Base-by-base conservation (phyloP, 1,139 yeast genomes). In the Starmera stellimalicola region DNA sequence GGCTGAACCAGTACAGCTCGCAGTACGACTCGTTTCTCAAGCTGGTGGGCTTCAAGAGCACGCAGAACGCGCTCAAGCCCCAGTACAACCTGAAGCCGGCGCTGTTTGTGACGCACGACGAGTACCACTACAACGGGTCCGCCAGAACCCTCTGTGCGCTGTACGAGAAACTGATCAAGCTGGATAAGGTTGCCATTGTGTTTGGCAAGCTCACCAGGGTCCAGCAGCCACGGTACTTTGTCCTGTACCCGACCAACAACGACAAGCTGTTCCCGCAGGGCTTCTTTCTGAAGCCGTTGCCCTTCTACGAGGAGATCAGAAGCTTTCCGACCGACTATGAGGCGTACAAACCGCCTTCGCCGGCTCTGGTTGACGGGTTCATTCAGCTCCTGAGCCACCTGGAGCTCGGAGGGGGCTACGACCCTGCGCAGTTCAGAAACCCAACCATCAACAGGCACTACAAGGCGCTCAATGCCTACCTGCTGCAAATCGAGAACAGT, bases 381-480 rank as follows among this genome's bases (percentile, higher is more conserved):
- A 58, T 58, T 34, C 51, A 53, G 20, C 50, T 74, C 11, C 46
- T 73, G 19, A 56, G 56, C 24, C 58, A 56, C 22, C 59, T 74
- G 35, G 59, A 57, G 16, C 54, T 70, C 49, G 57, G 55, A 16
- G 51, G 55, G 12, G 69, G 71, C 0, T 83, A 77, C 47, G 54
- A 59, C n/a, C 87, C 93, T 0, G 51, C 55, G 7, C 68, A 73
- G 6, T 77, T 63, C 45, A 69, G 68, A 10, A 85, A 82, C 50
- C 94, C 95, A 0, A 59, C 70, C 2, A 55, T 87, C 29, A 76
- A 74, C 38, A 77, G 74, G 62, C 81, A 77, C 47, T 79, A 75
- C 53, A 68, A 71, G 39, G 60, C 77, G 0, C 55, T 85, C 18
- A 77, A 78, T 47, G 80, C 82, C 37, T 73, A 75, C 39, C 65